Base-by-base conservation (phyloP, 73 alveolate genomes). In the Paramecium pentaurelia region DNA sequence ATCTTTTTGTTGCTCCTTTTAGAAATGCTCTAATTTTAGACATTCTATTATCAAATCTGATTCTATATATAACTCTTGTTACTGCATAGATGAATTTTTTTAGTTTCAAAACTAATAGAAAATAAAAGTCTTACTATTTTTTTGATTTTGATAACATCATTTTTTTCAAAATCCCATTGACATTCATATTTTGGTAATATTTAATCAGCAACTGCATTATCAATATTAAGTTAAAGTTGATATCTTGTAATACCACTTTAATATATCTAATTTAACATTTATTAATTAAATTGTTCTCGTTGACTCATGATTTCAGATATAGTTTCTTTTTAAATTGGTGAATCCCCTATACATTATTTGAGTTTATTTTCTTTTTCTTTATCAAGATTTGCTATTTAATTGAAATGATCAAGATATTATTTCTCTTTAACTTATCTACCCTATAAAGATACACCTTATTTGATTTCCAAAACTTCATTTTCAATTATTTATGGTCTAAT, bases 1-100 rank as follows among this genome's bases (percentile, higher is more conserved):
- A 47, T 89, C 88, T 71, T 8, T 84, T 89, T n/a, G 68, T 71
- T 30, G 92, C 86, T 71, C 88, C 94, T 8, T 64, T 70, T n/a
- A 89, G 40, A 25, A 89, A 71, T 22, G 80, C 88, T 71, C 84
- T 89, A 2, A 89, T 59, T 45, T 89, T 89, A 47, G 51, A 71
- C 22, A 89, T 18, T 16, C 94, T 89, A 44, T 89, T 89, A 71
- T 89, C 94, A 77, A 89, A 71, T 89, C 94, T 89, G n/a, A 89
- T 89, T 32, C 88, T 40, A 71, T 71, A 89, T 28, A 89, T 89
- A n/a, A 89, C 88, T 89, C 83, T 89, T 0, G 94, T 89, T 71
- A 77, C 94, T 32, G 92, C 94, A 45, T 71, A 47, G 38, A 89
- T 64, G 68, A 70, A 89, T 89, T 83, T 89, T 71, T 54, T 89